phyloP scores from a whole-genome alignment of 371 early-diverging fungal genomes.

The Lichtheimia corymbifera region DNA sequence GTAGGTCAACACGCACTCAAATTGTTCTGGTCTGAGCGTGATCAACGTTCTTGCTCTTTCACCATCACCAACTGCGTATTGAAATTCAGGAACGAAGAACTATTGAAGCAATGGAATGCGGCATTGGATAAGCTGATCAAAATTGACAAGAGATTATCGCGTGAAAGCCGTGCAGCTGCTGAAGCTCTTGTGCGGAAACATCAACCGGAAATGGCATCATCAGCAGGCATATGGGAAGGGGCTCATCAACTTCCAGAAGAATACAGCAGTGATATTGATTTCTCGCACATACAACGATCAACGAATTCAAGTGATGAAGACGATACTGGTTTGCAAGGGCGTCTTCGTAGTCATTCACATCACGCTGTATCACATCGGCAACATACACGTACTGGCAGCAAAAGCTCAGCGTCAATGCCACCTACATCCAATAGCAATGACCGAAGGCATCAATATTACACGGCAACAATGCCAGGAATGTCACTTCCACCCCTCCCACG shows the following conservation, averaged over 20 bases:
- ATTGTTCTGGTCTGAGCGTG: slow-evolving; percentile 38
- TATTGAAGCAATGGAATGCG: slow-evolving; percentile 53
- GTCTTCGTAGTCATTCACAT: slow-evolving; percentile 11
- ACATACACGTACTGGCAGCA: not conserved
- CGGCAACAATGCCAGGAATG: slow-evolving; percentile 27
- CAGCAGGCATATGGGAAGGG: too few relatives aligned
- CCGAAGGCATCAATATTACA: not conserved
- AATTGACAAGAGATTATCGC: slow-evolving; percentile 15
- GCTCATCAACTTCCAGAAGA: too few relatives aligned
- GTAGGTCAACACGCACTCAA: slow-evolving; percentile 34
- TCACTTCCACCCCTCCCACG: slow-evolving; percentile 53
- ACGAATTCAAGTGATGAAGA: slow-evolving; percentile 16
- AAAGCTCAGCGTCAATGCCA: not conserved
- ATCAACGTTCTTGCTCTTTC: slow-evolving; percentile 27
- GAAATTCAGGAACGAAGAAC: slow-evolving; percentile 90
- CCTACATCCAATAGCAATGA: not conserved
- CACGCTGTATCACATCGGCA: not conserved
- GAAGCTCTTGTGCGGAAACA: slow-evolving; percentile 9
- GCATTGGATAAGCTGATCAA: slow-evolving; percentile 1
- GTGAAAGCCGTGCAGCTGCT: slow-evolving; percentile 14
- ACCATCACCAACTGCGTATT: slow-evolving; percentile 83
- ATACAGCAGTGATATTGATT: slow-evolving; percentile 11
- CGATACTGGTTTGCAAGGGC: slow-evolving; percentile 2
- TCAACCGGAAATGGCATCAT: slow-evolving; percentile 1
- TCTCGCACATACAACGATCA: not conserved